A percentile compares a stretch with the other conserved stretches of the same genome.
phyloP scores from a whole-genome alignment of 2,329 filamentous ascomycete genomes.

The Diplodia mutila region DNA sequence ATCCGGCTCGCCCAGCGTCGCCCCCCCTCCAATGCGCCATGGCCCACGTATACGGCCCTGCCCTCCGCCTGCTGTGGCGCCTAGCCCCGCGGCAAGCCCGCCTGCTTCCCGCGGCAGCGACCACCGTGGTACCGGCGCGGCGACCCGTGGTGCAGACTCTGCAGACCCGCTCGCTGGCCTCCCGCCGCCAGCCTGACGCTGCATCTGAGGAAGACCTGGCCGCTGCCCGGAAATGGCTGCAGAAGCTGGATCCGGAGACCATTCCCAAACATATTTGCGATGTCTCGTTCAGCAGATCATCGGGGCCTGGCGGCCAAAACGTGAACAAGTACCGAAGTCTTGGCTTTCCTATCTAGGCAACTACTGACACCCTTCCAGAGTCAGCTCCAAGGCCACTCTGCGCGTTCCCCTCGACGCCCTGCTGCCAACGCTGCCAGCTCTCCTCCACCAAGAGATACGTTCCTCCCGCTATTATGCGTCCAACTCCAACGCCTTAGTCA shows the following conservation, averaged over 20 bases:
- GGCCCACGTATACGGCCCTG: neutral
- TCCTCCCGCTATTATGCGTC: conserved; percentile 60
- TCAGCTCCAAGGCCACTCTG: conserved; percentile 69
- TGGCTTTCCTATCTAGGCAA: conserved; percentile 15
- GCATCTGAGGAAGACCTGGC: conserved; percentile 37
- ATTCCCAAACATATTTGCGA: conserved; percentile 62
- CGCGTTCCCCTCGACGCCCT: conserved; percentile 58
- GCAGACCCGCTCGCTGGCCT: neutral
- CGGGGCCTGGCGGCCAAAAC: conserved; percentile 69
- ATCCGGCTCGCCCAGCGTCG: neutral
- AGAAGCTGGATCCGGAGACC: conserved; percentile 55
- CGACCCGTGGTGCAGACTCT: neutral
- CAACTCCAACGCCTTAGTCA: conserved; percentile 58
- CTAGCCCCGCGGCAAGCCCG: neutral
- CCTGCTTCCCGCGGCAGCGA: neutral
- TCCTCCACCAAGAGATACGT: conserved; percentile 57
- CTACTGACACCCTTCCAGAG: conserved; percentile 47
- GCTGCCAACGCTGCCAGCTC: conserved; percentile 56
- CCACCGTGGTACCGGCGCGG: neutral
- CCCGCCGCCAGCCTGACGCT: neutral
- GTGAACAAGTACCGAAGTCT: conserved; percentile 64
- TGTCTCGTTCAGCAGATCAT: conserved; percentile 65
- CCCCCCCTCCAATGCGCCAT: neutral
- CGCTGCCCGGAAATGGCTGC: conserved; percentile 61
- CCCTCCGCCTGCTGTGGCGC: neutral